Evolutionary conservation across 2,329 filamentous ascomycete species (phyloP), one percentile per base, ranked within the genome.

Genomic region (Aspergillus glaucus): DNA sequence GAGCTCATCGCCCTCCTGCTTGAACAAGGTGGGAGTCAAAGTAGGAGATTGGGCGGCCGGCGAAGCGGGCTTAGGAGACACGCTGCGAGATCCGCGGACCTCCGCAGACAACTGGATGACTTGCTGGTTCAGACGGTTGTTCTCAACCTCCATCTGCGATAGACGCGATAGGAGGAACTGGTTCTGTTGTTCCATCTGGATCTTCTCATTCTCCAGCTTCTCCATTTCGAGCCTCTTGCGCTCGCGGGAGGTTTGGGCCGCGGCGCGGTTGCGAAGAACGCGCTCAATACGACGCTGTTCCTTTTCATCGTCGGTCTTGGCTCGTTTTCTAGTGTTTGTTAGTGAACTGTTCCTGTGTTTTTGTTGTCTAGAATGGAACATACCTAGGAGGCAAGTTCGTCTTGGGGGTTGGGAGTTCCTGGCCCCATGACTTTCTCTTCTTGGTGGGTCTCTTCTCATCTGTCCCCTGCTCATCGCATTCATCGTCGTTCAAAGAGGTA

Each of bases 391-490:
- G 92, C 6, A 97, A 82, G 65, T 92, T 94, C 28, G 93, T 97
- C 80, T 96, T 97, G 40, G 93, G 93, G 65, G 94, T 88, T 15
- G 93, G 93, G 37, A 97, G 83, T 68, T 95, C 88, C 72, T 98
- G 93, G 44, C 93, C 93, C 93, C 93, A 98, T 44, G 93, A 97
- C 75, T 97, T 98, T 63, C 93, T 80, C 82, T 96, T 96, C 82
- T 96, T 96, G 32, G 79, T 74, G 1, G 80, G 78, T 75, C 88
- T 93, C 78, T 87, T 88, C 51, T 72, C 69, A 43, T 85, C 80
- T 0, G 68, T 40, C 52, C 58, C 64, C 34, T 2, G 50, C 17
- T 62, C 59, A 2, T 63, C 54, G 3, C 58, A 50, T 3, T 67
- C 56, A 40, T 21, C 10, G 37, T 40, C 37, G 15, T 40, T 19